phyloP scores from a whole-genome alignment of 768 basidiomycete species.

The Pisolithus tinctorius region DNA sequence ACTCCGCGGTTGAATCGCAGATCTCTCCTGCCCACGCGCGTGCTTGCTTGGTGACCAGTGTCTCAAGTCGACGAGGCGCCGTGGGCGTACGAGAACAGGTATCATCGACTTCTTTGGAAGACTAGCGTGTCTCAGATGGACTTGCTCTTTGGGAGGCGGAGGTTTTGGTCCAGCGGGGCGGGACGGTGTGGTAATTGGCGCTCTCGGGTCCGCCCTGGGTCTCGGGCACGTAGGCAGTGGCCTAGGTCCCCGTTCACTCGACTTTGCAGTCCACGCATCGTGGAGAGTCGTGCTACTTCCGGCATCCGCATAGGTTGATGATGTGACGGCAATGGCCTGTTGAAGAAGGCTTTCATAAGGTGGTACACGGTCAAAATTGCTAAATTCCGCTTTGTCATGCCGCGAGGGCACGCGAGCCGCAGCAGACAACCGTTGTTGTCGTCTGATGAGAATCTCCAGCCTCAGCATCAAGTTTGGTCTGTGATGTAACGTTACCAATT shows the following conservation, averaged over 20 bases:
- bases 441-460: conserved; percentile 26
- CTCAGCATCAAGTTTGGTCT: conserved; percentile 21
- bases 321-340: conserved; percentile 21
- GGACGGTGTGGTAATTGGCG: conserved; percentile 53
- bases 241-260: conserved; percentile 23
- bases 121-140: conserved; percentile 53
- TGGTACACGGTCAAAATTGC: conserved; percentile 33
- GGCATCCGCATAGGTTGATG: conserved; percentile 16
- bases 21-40: conserved; percentile 20
- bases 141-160: conserved; percentile 57
- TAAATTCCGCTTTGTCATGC: not conserved
- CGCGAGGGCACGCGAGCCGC: not conserved
- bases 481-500: not conserved
- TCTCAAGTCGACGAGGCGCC: conserved; percentile 49
- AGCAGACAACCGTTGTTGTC: conserved; percentile 12
- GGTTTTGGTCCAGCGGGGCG: conserved; percentile 40
- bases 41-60: conserved; percentile 35
- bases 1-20: conserved; percentile 35
- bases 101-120: conserved; percentile 33
- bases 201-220: conserved; percentile 28
- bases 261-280: not conserved
- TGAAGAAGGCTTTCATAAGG: conserved; percentile 45
- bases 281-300: conserved; percentile 23
- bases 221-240: conserved; percentile 29
- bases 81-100: conserved; percentile 36